These are phyloP conservation scores for Penicillium paradoxum DNA, from an alignment of 495 filamentous ascomycete species.

Conservation along the genomic window DNA sequence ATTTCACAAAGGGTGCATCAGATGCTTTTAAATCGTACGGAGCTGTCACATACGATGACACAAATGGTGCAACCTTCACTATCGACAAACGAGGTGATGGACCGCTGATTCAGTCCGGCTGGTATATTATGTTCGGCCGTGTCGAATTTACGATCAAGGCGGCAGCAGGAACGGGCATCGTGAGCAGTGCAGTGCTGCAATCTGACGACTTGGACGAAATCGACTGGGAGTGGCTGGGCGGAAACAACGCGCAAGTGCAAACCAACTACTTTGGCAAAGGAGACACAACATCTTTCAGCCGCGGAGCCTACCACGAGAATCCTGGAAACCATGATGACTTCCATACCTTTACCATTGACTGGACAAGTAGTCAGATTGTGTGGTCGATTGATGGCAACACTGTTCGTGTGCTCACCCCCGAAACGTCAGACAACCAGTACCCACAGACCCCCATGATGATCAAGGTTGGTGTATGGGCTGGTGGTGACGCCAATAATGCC, in stretches of 20 bases:
- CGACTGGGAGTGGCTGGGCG: conserved; percentile 82
- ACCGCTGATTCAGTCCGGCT: conserved; percentile 70
- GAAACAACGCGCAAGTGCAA: conserved; percentile 55
- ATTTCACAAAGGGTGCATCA: conserved; percentile 69
- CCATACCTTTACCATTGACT: conserved; percentile 81
- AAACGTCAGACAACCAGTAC: conserved; percentile 63
- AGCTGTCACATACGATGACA: conserved; percentile 57
- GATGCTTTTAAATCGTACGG: conserved; percentile 66
- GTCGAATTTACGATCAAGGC: conserved; percentile 56
- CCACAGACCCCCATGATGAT: conserved; percentile 86
- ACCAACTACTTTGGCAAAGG: conserved; percentile 91
- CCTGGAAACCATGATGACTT: conserved; percentile 49
- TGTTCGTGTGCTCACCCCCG: conserved; percentile 62
- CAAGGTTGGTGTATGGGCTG: conserved; percentile 81
- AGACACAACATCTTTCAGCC: conserved; percentile 58
- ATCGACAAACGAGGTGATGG: conserved; percentile 77
- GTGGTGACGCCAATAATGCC: conserved; percentile 63
- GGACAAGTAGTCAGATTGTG: conserved; percentile 66
- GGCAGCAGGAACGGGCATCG: conserved; percentile 58
- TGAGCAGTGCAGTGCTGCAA: conserved; percentile 74
- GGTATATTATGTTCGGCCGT: conserved; percentile 70
- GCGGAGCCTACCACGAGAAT: conserved; percentile 54
- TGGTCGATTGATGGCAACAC: conserved; percentile 68
- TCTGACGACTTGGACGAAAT: conserved; percentile 87
- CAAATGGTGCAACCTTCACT: conserved; percentile 78